Evolutionary conservation across 1,284 basidiomycete species (phyloP).

Genomic region (Rhodotorula mucilaginosa): DNA sequence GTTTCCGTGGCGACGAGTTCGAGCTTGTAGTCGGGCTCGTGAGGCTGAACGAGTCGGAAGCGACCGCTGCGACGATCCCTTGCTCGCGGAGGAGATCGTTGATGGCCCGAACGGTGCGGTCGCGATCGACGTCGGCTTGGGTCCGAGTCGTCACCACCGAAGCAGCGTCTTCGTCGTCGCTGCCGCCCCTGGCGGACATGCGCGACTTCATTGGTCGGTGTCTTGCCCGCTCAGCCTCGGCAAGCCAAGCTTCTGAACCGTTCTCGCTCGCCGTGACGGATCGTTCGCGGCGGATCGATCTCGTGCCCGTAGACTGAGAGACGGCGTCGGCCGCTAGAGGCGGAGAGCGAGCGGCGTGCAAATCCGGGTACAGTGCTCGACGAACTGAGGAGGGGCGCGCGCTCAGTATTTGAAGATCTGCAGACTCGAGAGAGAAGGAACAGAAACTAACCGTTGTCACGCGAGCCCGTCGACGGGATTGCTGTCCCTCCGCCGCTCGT

Average conservation of each 20-base stretch:
- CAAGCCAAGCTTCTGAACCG: constrained; percentile 18
- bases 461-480: background rate
- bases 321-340: background rate
- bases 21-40: background rate
- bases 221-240: constrained; percentile 17
- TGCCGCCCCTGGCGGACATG: constrained; percentile 15
- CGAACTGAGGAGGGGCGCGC: too few species aligned
- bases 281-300: background rate
- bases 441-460: background rate
- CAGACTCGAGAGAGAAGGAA: background rate
- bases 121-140: constrained; percentile 18
- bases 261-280: constrained; percentile 7
- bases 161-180: constrained; percentile 8
- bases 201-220: constrained; percentile 15
- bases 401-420: background rate
- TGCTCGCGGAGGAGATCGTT: constrained; percentile 29
- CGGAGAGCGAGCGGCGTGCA: background rate
- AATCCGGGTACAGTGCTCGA: too few species aligned
- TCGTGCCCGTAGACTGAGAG: background rate
- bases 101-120: constrained; percentile 31
- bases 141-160: background rate
- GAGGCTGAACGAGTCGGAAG: background rate
- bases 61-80: constrained; percentile 21
- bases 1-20: constrained; percentile 20
- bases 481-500: constrained; percentile 4